These are phyloP conservation scores for Hanseniaspora nectarophila DNA, from an alignment of 805 yeast species.

Conservation along the genomic window DNA sequence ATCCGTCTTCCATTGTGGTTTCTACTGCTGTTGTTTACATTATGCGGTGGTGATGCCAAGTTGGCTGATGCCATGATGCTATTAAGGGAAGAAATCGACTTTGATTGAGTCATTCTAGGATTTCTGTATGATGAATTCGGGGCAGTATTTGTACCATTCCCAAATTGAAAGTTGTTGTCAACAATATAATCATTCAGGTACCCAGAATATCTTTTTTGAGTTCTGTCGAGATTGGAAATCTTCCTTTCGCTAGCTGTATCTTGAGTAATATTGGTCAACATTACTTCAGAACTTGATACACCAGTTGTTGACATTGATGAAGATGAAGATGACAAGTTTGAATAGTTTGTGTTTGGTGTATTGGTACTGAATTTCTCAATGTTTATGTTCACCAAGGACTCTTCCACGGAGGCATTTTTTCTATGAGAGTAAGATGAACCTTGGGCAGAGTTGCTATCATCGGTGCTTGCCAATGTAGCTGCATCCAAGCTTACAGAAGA, in stretches of 20 bases:
- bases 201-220: conserved; percentile 12
- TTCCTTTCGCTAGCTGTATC: background rate
- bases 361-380: conserved; percentile 8
- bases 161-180: background rate
- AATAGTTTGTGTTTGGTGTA: background rate
- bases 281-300: background rate
- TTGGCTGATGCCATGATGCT: conserved; percentile 11
- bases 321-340: background rate
- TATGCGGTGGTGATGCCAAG: background rate
- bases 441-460: background rate
- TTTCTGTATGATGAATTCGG: background rate
- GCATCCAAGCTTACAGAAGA: conserved; percentile 11
- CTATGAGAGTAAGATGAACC: background rate
- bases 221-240: background rate
- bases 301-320: background rate
- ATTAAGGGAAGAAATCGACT: conserved; percentile 10
- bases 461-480: conserved; percentile 3
- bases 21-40: background rate
- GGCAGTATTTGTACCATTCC: background rate
- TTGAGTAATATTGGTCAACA: conserved; percentile 11
- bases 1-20: conserved; percentile 1
- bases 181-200: conserved; percentile 13
- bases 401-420: conserved; percentile 13
- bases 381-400: conserved; percentile 11
- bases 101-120: conserved; percentile 7